Base-by-base conservation (phyloP, 495 filamentous ascomycete species). In the Tuber melanosporum region DNA sequence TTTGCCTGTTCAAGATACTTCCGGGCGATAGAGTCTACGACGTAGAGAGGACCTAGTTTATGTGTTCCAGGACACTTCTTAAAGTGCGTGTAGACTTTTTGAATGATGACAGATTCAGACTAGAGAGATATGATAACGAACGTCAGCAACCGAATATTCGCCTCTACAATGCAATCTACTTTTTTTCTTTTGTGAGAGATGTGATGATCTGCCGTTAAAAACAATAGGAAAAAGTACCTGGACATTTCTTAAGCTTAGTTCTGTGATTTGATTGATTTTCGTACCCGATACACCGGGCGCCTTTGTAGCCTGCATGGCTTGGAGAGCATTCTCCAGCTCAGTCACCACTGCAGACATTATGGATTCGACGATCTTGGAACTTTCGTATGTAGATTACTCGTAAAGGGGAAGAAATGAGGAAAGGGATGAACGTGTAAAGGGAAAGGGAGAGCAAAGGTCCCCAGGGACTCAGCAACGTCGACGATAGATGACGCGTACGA, bases 11-110 rank as follows among this genome's bases (percentile, higher is more conserved):
- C 94, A 89, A 97, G 90, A 94, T 96, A 99, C 86, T 94, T 93
- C 86, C 95, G 92, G 85, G 94, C 94, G 91, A 99, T 94, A 89
- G 94, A 97, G 89, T 99, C 96, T 96, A 99, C 93, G 87, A 98
- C 94, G 91, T 99, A 99, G 87, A 99, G 91, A 83, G 98, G 94
- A 85, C 95, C 95, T 87, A 99, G 88, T 87, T 99, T 99, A 89
- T 98, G 94, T 84, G 94, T 95, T 82, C 89, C 89, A 71, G 94
- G 94, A 79, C 94, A 91, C 87, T 94, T 97, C 86, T 96, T 97
- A 91, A 98, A 97, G 83, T 97, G 94, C 52, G 93, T 94, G 87
- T 92, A 97, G 83, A 99, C 91, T 83, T 97, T 98, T 83, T 97
- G 93, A 83, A 98, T 92, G 81, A 98, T 91, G 84, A 94, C 91